Evolutionary conservation across 495 filamentous ascomycete species (phyloP).

Genomic region (Penicillium maclennaniae): DNA sequence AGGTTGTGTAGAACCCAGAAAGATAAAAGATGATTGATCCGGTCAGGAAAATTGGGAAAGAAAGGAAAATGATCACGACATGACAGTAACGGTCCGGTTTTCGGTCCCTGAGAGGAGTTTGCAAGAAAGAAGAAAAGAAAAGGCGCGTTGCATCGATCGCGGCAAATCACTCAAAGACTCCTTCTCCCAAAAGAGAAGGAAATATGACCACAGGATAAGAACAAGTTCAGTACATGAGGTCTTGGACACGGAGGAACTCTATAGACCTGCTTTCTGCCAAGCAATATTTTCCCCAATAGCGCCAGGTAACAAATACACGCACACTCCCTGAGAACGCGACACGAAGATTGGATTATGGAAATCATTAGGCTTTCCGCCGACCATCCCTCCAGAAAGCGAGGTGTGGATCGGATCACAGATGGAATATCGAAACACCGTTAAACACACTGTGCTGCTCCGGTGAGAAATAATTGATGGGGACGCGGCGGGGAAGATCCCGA

Average conservation of each 20-base stretch:
- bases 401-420: constrained; percentile 10
- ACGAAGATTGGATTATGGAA: constrained; percentile 40
- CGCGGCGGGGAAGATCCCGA: constrained; percentile 12
- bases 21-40: neutral
- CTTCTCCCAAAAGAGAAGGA: neutral
- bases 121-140: constrained; percentile 12
- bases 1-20: neutral
- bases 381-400: constrained; percentile 22
- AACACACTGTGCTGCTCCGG: constrained; percentile 1
- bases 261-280: constrained; percentile 39
- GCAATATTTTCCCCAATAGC: constrained; percentile 38
- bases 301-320: constrained; percentile 38
- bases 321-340: constrained; percentile 35
- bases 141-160: constrained; percentile 1
- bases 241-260: constrained; percentile 30
- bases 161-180: constrained; percentile 2
- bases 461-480: constrained; percentile 16
- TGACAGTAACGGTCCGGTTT: constrained; percentile 21
- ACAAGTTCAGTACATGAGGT: constrained; percentile 32
- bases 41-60: neutral
- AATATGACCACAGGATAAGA: constrained; percentile 1
- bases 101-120: constrained; percentile 15
- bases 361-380: constrained; percentile 36
- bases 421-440: constrained; percentile 11
- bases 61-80: constrained; percentile 13